These are phyloP conservation scores for Ophiostoma perfectum DNA, from an alignment of 2,329 filamentous ascomycete genomes.

Conservation along the genomic window DNA sequence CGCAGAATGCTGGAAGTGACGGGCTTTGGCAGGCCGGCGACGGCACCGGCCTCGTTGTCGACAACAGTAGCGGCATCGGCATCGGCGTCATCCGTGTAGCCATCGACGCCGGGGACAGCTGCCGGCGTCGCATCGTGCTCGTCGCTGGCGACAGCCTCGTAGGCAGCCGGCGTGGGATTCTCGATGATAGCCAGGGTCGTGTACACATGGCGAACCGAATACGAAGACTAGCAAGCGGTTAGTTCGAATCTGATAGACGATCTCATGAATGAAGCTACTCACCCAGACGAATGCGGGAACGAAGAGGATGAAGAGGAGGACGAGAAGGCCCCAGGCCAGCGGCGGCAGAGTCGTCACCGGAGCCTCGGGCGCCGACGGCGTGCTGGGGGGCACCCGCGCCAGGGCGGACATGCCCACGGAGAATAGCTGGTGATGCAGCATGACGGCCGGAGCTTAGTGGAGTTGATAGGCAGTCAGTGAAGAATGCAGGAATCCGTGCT, in stretches of 20 bases:
- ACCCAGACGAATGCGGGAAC: constrained; percentile 43
- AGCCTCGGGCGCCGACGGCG: constrained; percentile 20
- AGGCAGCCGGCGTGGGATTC: constrained; percentile 51
- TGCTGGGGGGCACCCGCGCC: constrained; percentile 20
- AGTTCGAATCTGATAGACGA: not conserved
- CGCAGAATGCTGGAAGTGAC: constrained; percentile 49
- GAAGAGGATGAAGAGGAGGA: constrained; percentile 42
- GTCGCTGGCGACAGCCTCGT: constrained; percentile 46
- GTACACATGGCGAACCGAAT: constrained; percentile 48
- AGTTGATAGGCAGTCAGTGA: not conserved
- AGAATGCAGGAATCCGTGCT: not conserved
- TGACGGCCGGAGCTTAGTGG: constrained; percentile 2
- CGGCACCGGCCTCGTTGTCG: constrained; percentile 35
- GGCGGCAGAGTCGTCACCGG: constrained; percentile 17
- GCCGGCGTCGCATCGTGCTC: constrained; percentile 26
- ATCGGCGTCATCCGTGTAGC: constrained; percentile 35
- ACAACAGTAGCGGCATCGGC: constrained; percentile 28
- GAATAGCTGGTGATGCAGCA: constrained; percentile 19
- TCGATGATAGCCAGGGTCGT: constrained; percentile 54
- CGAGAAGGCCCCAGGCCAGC: constrained; percentile 39
- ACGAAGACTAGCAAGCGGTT: constrained; percentile 38
- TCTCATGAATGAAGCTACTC: constrained; percentile 19
- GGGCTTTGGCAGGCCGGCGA: constrained; percentile 36
- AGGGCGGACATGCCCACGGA: constrained; percentile 21
- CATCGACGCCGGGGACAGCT: constrained; percentile 24